Conservation (phyloP, 129 eudicot species). For the Artemisia tridentata region DNA sequence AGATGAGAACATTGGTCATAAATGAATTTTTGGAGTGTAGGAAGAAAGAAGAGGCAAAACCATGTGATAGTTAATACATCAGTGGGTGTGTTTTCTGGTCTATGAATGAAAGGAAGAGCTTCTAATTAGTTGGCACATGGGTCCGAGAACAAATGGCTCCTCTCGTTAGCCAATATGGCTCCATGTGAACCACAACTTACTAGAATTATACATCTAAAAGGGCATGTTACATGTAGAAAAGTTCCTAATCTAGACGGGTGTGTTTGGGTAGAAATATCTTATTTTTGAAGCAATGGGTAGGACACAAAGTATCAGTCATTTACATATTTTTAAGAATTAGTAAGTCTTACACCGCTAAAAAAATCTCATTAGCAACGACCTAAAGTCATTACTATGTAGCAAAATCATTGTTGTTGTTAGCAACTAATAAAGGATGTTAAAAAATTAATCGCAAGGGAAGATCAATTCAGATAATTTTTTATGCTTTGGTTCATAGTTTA, state of each 20-base stretch:
- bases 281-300: too few species aligned
- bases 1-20: slow-evolving; percentile 1
- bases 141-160: slow-evolving; percentile 25
- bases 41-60: slow-evolving; percentile 18
- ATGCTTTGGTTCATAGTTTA: too few species aligned
- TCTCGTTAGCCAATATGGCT: not conserved
- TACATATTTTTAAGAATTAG: too few species aligned
- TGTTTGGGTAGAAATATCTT: not conserved
- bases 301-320: too few species aligned
- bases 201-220: not conserved
- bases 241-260: not conserved
- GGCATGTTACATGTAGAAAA: not conserved
- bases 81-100: slow-evolving; percentile 13
- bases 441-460: too few species aligned
- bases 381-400: too few species aligned
- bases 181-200: slow-evolving; percentile 10
- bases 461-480: too few species aligned
- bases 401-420: too few species aligned
- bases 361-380: too few species aligned
- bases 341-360: too few species aligned
- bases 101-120: slow-evolving; percentile 13
- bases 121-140: slow-evolving; percentile 18
- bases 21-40: slow-evolving; percentile 18
- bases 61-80: slow-evolving; percentile 17
- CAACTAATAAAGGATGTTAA: too few species aligned